Evolutionary conservation across 2,329 filamentous ascomycete species (phyloP), one percentile per base, ranked within the genome.

Genomic region (Proliferodiscus dingleyae): DNA sequence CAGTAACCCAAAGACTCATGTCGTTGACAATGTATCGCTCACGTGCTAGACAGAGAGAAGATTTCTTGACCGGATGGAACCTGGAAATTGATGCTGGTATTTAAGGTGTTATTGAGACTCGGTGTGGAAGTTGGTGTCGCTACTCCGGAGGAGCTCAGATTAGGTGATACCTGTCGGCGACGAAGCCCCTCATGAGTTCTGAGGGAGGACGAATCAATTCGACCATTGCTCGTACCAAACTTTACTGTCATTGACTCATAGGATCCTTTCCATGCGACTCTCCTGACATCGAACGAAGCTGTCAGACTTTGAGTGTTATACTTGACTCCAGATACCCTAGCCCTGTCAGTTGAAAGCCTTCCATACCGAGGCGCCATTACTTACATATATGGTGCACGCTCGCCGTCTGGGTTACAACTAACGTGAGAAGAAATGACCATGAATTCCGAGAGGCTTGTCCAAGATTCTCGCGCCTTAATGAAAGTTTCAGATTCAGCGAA

Each of bases 191-290:
- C 46, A 18, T 49, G 46, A 3, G 28, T 30, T 29, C 52, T 50
- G 11, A 55, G 26, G 5, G 42, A 40, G 37, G n/a, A 37, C 15
- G 30, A 10, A 10, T 45, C 34, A 11, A 48, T 48, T 29, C 38
- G 42, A 9, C 39, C 40, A 13, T 28, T 4, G 21, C 41, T 46
- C 24, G 46, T 44, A 19, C 53, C 51, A 16, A 55, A 54, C 13
- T 46, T 52, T 2, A 54, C 42, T 6, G 43, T 51, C 53, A 54
- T 54, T 0, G 42, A 44, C 8, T 52, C 40, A 18, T 53, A 55
- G 2, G 53, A 44, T 22, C 46, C 44, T 21, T 28, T 41, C 49
- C 51, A 55, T 29, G 32, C 19, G 8, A 55, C 19, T 15, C 24
- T 21, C 15, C 16, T 22, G 3, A 45, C 46, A 9, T 42, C 46